phyloP scores from a whole-genome alignment of 1,139 yeast genomes.

The Magnusiomyces magnusii region DNA sequence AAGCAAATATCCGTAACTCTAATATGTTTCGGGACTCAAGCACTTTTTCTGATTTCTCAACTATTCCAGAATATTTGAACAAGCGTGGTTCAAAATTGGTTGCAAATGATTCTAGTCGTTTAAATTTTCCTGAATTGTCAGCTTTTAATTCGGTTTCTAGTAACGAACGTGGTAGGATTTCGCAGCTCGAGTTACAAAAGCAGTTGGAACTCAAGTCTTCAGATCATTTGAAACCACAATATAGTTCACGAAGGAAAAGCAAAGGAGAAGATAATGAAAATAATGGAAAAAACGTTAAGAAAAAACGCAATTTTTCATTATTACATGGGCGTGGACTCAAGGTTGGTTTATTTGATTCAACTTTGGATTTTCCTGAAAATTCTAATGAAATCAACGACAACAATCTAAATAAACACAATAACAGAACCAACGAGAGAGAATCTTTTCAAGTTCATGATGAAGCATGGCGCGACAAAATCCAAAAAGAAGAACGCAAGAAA shows the following conservation, averaged over 20 bases:
- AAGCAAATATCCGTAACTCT: too few relatives aligned
- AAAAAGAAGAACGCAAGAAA: not conserved
- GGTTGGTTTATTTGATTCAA: not conserved
- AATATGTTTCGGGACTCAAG: too few relatives aligned
- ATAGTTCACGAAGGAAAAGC: not conserved
- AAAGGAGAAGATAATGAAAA: not conserved
- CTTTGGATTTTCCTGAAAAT: not conserved
- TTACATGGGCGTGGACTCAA: not conserved
- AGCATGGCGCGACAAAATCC: not conserved
- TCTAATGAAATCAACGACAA: not conserved
- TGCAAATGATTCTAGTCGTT: too few relatives aligned
- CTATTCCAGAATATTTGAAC: too few relatives aligned
- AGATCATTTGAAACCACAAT: not conserved
- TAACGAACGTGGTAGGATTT: too few relatives aligned
- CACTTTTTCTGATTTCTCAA: too few relatives aligned
- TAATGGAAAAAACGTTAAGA: not conserved
- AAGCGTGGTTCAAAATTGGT: too few relatives aligned
- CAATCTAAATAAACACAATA: not conserved
- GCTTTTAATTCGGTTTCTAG: too few relatives aligned
- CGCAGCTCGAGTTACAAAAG: too few relatives aligned
- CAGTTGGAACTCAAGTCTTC: too few relatives aligned
- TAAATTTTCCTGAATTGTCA: too few relatives aligned
- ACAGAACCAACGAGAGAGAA: not conserved
- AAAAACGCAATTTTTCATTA: not conserved
- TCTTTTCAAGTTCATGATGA: not conserved